Evolutionary conservation across 768 basidiomycete genomes (phyloP), one percentile per base, ranked within the genome.

Genomic region (Tylopilus vinaceipallidus): DNA sequence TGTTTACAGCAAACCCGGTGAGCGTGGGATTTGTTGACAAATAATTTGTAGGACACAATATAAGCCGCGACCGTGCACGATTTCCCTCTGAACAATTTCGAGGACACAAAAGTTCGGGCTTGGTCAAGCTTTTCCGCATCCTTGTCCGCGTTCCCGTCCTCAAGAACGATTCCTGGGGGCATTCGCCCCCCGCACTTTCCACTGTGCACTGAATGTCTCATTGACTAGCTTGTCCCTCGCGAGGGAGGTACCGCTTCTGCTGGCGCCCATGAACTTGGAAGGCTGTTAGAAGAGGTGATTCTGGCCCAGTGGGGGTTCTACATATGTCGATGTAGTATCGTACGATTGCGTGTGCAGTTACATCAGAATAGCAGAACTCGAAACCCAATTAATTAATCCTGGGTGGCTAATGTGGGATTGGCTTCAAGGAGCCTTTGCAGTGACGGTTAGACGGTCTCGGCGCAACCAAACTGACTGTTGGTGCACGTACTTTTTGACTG

Each of bases 121-220:
- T 66, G 88, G 85, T 72, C 67, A 75, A 85, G 82, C 80, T 79
- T 71, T 77, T 80, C 84, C 85, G 83, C 80, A 80, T 90, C 82
- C 88, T 82, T 81, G 88, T 81, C 86, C 90, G 90, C 90, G 90
- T 92, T 90, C 88, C 88, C 86, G 88, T 90, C 85, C 81, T 78
- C 87, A 76, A 89, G 79, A 90, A 33, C 54, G 62, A 82, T 50
- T 68, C 3, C 69, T 48, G 72, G 70, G 73, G 67, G 65, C 65
- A 52, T 29, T 60, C 30, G 47, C 60, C 65, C 56, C 59, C 65
- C 58, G 71, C 71, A 40, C 68, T 56, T 61, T 67, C 60, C 60
- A 57, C 56, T 60, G 54, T 63, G 56, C 67, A 53, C 53, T 58
- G 58, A 53, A 61, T 58, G 61, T 63, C 67, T 77, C 69, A 73